Evolutionary conservation across 1,284 basidiomycete species (phyloP), one percentile per base, ranked within the genome.

Genomic region (Psilocybe mexicana): DNA sequence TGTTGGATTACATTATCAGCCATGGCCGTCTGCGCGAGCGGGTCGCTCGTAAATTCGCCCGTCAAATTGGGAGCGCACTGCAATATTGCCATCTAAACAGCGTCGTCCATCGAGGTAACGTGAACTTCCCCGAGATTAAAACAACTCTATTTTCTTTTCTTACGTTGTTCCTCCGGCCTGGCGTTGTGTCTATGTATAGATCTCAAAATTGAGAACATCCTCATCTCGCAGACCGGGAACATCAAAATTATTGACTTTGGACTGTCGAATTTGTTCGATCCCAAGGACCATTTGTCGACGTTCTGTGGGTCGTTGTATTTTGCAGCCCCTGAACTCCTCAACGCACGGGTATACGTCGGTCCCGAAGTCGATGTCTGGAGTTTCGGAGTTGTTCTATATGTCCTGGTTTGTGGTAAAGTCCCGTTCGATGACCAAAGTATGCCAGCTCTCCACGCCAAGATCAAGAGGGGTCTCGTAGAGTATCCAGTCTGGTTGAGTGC

Each of bases 161-260:
- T 33, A 33, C 30, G 30, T 33, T 33, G 18, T 33, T 33, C 30
- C 5, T 33, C 30, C 5, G 30, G 30, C 30, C 30, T 33, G 35
- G 36, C 42, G 33, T n/a, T 12, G 28, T 33, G 28, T 54, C 55
- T 51, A 54, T 53, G 51, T 59, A 8, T 59, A 77, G 93, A 99
- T 77, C 86, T 99, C 63, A 99, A 99, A 81, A 99, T 99, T 69
- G 95, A 99, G 76, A 99, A 98, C 76, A 99, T 99, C 67, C 89
- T 99, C 68, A 98, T 99, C 67, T 98, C 95, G 1, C 95, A 97
- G 65, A 94, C 93, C 0, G 96, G 96, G 11, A 98, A 98, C 75
- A 98, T 98, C 83, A 99, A 99, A 81, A 98, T 99, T 62, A 99
- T 99, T 73, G 96, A 99, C 75, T 99, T 99, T 76, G 96, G 96